phyloP scores from a whole-genome alignment of 1,139 yeast species.

The Pichia cactophila region DNA sequence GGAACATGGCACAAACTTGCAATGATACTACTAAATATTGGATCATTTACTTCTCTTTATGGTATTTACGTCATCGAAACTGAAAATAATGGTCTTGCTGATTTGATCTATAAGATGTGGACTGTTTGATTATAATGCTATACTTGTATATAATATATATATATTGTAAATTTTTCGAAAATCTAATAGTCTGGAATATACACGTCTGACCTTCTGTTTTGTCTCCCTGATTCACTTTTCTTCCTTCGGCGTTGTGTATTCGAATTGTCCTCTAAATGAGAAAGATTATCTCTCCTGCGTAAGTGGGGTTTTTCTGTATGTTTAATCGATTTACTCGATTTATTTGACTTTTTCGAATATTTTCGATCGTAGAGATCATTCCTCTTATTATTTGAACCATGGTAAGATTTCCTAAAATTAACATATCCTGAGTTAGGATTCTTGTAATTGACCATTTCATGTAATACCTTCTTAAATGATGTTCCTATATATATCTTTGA shows the following conservation, averaged over 20 bases:
- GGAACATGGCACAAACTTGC: slow-evolving; percentile 61
- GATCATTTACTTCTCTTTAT: slow-evolving; percentile 53
- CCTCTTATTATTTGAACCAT: neutral
- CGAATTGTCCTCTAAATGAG: neutral
- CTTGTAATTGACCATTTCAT: slow-evolving; percentile 33
- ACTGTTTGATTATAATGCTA: slow-evolving; percentile 1
- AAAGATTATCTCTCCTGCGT: too few relatives aligned
- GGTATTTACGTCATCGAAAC: slow-evolving; percentile 67
- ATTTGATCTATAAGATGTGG: slow-evolving; percentile 14
- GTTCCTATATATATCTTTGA: slow-evolving; percentile 27
- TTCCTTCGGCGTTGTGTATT: neutral
- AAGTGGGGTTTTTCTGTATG: too few relatives aligned
- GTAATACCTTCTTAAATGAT: slow-evolving; percentile 31
- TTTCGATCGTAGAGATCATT: neutral
- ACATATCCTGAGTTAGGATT: slow-evolving; percentile 23
- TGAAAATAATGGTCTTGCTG: slow-evolving; percentile 34
- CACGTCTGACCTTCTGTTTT: neutral
- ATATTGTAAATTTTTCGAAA: too few relatives aligned
- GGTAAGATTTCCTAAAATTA: neutral
- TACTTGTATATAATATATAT: neutral
- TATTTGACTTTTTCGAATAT: neutral
- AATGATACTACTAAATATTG: slow-evolving; percentile 52
- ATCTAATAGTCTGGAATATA: slow-evolving; percentile 1
- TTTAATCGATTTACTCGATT: neutral
- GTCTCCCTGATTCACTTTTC: neutral